Evolutionary conservation across 2,329 filamentous ascomycete species (phyloP), one percentile per base, ranked within the genome.

Genomic region (Fusarium chaquense): DNA sequence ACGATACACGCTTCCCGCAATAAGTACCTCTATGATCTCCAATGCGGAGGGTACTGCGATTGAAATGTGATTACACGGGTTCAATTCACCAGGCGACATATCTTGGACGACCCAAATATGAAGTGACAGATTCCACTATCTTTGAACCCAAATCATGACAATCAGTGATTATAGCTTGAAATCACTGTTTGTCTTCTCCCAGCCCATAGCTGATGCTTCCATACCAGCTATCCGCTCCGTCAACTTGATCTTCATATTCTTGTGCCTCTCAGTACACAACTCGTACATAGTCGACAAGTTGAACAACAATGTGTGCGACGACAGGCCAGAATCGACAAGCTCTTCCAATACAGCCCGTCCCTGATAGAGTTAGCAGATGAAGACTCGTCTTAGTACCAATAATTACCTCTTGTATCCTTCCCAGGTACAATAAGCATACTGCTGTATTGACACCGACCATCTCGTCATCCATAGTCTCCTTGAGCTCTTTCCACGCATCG

Each of bases 201-300:
- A 90, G 8, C 91, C 91, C 2, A 82, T 81, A 2, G 84, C 78
- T 2, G 83, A 85, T 18, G 86, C 83, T 43, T 86, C 85, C 72
- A 87, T 83, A 2, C 79, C 81, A 1, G 93, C 90, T 20, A 96
- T 84, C 53, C 85, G 87, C 73, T 93, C 91, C 3, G 91, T 90
- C 20, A 98, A 83, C 28, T 82, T 83, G 32, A 87, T 79, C 83
- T 98, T 98, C 72, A 91, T 80, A 15, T 85, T 85, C 50, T 87
- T 84, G 43, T 93, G 88, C 66, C 87, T 86, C 73, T 98, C 94
- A 0, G 92, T 94, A 77, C 92, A 96, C 10, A 98, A 85, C 80
- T 98, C 96, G 77, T 97, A 98, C 73, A 97, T 88, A 0, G 95
- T 98, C 13, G 90, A 89, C 15, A 99, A 80, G 77, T 98, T 98